phyloP scores from a whole-genome alignment of 139 green algal species.

The Monoraphidium neglectum region DNA sequence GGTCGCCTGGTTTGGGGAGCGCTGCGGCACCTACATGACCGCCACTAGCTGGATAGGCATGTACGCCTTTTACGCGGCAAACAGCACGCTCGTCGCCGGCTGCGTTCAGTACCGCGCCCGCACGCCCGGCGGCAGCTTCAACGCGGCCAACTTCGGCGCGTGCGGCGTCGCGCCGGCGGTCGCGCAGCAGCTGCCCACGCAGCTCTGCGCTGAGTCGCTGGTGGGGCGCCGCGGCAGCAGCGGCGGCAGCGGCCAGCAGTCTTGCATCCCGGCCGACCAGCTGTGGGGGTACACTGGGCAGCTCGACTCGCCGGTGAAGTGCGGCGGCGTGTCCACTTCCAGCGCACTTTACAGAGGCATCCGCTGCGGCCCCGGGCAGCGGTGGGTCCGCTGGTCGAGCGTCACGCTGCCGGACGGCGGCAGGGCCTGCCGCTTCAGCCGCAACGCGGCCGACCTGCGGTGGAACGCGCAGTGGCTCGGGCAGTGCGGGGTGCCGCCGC shows the following conservation, averaged over 20 bases:
- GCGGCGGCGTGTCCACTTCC: background rate
- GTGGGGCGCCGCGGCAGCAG: background rate
- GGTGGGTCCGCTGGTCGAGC: conserved; percentile 18
- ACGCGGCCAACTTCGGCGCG: conserved; percentile 5
- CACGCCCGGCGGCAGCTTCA: background rate
- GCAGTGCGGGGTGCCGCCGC: conserved; percentile 4
- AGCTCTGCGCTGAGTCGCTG: background rate
- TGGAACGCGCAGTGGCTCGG: conserved; percentile 21
- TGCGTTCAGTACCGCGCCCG: conserved; percentile 14
- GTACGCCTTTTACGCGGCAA: conserved; percentile 23
- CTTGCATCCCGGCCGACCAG: too few relatives aligned
- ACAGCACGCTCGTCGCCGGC: background rate
- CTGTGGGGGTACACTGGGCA: background rate
- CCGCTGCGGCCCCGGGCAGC: conserved; percentile 15
- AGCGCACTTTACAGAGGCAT: background rate
- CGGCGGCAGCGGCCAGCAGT: background rate
- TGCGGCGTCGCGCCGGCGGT: conserved; percentile 12
- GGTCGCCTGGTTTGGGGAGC: conserved; percentile 28
- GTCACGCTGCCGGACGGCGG: conserved; percentile 4
- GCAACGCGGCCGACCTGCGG: background rate
- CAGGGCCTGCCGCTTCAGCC: conserved; percentile 1
- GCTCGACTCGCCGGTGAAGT: background rate
- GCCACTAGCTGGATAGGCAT: conserved; percentile 25
- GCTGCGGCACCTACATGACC: conserved; percentile 9
- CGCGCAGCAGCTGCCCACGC: background rate